Evolutionary conservation across 169 alveolate genomes (phyloP).

Genomic region (Plasmodium vivax): DNA sequence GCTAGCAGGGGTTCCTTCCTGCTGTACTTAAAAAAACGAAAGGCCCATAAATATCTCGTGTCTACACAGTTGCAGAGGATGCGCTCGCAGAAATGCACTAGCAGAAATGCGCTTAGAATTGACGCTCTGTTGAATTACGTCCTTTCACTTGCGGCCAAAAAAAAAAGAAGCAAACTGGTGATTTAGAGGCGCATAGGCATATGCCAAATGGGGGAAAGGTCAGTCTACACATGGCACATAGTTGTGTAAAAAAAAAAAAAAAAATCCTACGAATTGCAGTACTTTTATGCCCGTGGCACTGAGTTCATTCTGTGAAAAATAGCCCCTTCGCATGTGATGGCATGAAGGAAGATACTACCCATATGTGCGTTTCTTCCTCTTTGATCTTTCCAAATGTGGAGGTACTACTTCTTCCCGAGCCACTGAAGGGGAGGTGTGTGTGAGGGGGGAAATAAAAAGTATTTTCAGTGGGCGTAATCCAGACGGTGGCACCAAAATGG

Average conservation of each 20-base stretch:
- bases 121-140: not conserved
- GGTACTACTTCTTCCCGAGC: constrained; percentile 40
- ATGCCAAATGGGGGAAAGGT: not conserved
- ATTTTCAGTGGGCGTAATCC: not conserved
- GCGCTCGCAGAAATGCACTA: too few relatives aligned
- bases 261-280: not conserved
- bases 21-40: not conserved
- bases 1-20: not conserved
- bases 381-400: not conserved
- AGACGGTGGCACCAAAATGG: not conserved
- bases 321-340: not conserved
- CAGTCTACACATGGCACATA: not conserved
- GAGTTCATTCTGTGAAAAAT: not conserved
- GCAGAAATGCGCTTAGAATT: not conserved
- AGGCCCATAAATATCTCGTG: not conserved
- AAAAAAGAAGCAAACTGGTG: not conserved
- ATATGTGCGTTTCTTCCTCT: not conserved
- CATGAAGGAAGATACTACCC: not conserved
- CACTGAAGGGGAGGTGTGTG: constrained; percentile 64
- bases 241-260: not conserved
- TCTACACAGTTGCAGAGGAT: not conserved
- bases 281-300: not conserved
- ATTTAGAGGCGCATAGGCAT: not conserved
- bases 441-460: not conserved
- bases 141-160: not conserved